Conservation (phyloP, 2,329 filamentous ascomycete species). For the Diaporthe australafricana region DNA sequence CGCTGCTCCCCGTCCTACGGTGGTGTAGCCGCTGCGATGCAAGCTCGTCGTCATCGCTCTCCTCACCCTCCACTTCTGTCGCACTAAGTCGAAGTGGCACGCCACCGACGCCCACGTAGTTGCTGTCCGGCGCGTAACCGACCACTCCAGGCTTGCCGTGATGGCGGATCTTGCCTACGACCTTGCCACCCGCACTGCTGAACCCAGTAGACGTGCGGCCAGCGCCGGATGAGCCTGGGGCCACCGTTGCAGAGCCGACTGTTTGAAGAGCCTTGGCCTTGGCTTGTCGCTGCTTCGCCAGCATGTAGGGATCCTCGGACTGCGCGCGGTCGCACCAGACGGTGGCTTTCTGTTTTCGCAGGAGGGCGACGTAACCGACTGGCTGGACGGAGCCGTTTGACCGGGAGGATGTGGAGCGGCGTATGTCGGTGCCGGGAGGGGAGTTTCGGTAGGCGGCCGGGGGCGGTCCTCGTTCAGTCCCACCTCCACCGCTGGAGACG, state of each 20-base stretch:
- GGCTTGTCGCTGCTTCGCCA: conserved; percentile 86
- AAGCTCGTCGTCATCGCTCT: conserved; percentile 80
- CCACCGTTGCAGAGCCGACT: conserved; percentile 69
- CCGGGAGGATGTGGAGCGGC: conserved; percentile 84
- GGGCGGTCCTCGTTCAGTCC: conserved; percentile 55
- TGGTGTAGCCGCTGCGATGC: conserved; percentile 67
- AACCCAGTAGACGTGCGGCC: conserved; percentile 73
- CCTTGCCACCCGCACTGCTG: conserved; percentile 68
- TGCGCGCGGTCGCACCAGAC: conserved; percentile 98
- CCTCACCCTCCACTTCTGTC: conserved; percentile 92
- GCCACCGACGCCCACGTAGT: conserved; percentile 79
- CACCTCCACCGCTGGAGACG: conserved; percentile 61
- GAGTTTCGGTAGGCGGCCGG: conserved; percentile 69
- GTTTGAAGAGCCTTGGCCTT: conserved; percentile 91
- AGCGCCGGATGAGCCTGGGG: conserved; percentile 55
- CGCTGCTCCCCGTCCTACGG: conserved; percentile 79
- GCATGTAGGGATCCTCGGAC: conserved; percentile 86
- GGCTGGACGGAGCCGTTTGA: conserved; percentile 71
- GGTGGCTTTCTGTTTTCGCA: conserved; percentile 96
- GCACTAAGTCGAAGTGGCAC: conserved; percentile 93
- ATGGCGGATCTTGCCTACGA: conserved; percentile 88
- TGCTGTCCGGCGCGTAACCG: conserved; percentile 81
- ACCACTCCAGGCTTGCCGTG: conserved; percentile 84
- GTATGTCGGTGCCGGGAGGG: conserved; percentile 65
- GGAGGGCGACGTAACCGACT: conserved; percentile 91